Base-by-base conservation (phyloP, 2,329 filamentous ascomycete genomes). In the Hirsutella rhossiliensis region DNA sequence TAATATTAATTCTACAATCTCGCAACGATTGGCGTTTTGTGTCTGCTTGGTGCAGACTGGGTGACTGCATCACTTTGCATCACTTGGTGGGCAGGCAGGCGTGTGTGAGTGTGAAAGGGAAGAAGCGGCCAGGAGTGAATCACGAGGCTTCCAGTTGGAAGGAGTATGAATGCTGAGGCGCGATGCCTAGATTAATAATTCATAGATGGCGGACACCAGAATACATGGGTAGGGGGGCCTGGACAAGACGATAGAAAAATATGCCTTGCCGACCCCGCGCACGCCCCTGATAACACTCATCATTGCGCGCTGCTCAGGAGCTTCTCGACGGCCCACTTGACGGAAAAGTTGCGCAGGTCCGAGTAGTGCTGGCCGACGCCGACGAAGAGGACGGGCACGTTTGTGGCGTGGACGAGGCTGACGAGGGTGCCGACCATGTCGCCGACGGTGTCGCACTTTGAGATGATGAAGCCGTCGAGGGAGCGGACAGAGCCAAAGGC, bases 391-490 rank as follows among this genome's bases (percentile, higher is more conserved):
- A 98, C 88, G 0, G 94, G 94, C 39, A 98, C 94, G 27, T 90
- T 87, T 4, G 94, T 98, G 3, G 92, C 90, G 66, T 97, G 90
- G 34, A 98, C 90, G 71, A 98, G 90, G 61, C 87, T 95, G 49
- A 98, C 92, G 50, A 98, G 71, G 3, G 90, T 96, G 53, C 76
- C 88, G 38, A 96, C 88, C 89, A 97, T 97, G 66, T 96, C 90
- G n/a, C 92, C 94, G 32, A 98, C 94, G 0, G 92, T 98, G 67
- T 98, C 92, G 62, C 92, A 97, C 66, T 98, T 98, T 48, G 84
- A 90, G 55, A 98, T 96, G 60, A 98, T 95, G 64, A 98, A 98
- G 6, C 92, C 92, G 64, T 98, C 94, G 32, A 98, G 73, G 27
- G 78, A 77, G 45, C 90, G 73, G 13, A 80, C 81, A 5, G 78